Base-by-base conservation (phyloP, 78 protist genomes). In the Anaeramoeba flamelloides region DNA sequence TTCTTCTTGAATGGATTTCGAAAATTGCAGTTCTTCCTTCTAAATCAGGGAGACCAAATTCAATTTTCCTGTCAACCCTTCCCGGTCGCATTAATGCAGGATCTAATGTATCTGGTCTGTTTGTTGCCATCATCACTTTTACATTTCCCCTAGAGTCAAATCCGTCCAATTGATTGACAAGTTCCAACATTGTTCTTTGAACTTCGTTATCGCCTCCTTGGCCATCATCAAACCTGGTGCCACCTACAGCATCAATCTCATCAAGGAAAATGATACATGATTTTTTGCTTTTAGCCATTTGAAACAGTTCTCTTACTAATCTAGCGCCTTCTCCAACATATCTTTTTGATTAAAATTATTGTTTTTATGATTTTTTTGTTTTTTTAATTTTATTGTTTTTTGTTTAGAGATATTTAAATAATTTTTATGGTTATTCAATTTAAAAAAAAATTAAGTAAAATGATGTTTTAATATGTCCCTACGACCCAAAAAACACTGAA, bases 11-110 rank as follows among this genome's bases (percentile, higher is more conserved):
- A 85, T 95, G 98, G 81, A 95, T 95, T n/a, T 75, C 37, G 84
- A 95, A 86, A 77, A 95, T 95, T 77, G 83, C 79, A 32, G 96
- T 85, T 77, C 98, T 90, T 36, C 92, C 92, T 83, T 96, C 97
- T 2, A 94, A 69, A 81, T 97, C 98, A 1, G 98, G 99, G 39
- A 92, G 89, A 34, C 95, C 97, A 77, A 95, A 91, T 82, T 97
- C 98, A 0, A 95, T 88, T 77, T 93, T 94, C 37, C 99, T 41
- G 82, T 97, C 99, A 36, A 97, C 79, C 8, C 99, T 84, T 30
- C 99, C 99, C 0, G 99, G 99, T 1, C 99, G 87, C 37, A 92
- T 53, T 38, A 97, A 90, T 2, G 99, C 99, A 26, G 99, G 99
- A 85, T 97, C 99, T 31, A 96, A 88, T 2, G 97, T 94, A 79